Percentiles rank a stretch among this genome's conserved stretches.
phyloP scores from a whole-genome alignment of 352 stramenopile genomes.

The Globisporangium splendens region DNA sequence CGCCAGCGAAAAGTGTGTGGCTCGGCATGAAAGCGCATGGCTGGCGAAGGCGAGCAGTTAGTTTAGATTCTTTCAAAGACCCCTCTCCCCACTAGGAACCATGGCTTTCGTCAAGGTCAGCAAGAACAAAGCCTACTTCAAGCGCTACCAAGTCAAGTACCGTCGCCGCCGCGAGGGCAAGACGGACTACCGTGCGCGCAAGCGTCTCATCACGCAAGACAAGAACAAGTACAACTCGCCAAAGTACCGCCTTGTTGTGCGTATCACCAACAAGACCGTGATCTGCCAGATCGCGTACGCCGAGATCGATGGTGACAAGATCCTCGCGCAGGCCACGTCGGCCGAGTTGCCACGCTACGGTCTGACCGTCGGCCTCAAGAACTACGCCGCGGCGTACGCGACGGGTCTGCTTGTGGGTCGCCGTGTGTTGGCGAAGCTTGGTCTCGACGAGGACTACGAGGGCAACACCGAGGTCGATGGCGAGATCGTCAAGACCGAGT shows the following conservation, averaged over 20 bases:
- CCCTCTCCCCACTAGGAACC: too few relatives aligned
- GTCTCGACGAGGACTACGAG: slow-evolving; percentile 97
- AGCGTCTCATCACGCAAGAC: slow-evolving; percentile 97
- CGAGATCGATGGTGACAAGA: slow-evolving; percentile 98
- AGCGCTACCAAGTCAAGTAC: slow-evolving; percentile 99
- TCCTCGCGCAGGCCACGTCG: slow-evolving; percentile 92
- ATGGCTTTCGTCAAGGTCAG: slow-evolving; percentile 98
- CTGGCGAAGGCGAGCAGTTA: slow-evolving; percentile 15
- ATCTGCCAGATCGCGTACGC: slow-evolving; percentile 99
- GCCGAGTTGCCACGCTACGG: slow-evolving; percentile 97
- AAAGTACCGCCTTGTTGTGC: slow-evolving; percentile 97
- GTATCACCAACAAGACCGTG: slow-evolving; percentile 95
- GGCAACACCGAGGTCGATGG: slow-evolving; percentile 96
- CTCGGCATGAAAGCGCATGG: neutral
- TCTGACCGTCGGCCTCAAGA: slow-evolving; percentile 97
- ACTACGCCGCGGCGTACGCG: slow-evolving; percentile 99
- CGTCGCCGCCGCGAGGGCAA: slow-evolving; percentile 97
- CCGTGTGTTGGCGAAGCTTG: slow-evolving; percentile 96
- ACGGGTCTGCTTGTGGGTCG: slow-evolving; percentile 94
- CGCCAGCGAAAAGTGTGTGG: slow-evolving; percentile 2
- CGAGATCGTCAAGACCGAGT: slow-evolving; percentile 93
- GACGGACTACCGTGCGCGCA: slow-evolving; percentile 99
- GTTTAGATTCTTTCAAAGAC: slow-evolving; percentile 69
- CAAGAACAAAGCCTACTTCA: slow-evolving; percentile 99
- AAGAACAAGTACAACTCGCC: slow-evolving; percentile 99